These are phyloP conservation scores for Petasospora fabianii DNA, from an alignment of 1,139 yeast genomes.

Conservation along the genomic window DNA sequence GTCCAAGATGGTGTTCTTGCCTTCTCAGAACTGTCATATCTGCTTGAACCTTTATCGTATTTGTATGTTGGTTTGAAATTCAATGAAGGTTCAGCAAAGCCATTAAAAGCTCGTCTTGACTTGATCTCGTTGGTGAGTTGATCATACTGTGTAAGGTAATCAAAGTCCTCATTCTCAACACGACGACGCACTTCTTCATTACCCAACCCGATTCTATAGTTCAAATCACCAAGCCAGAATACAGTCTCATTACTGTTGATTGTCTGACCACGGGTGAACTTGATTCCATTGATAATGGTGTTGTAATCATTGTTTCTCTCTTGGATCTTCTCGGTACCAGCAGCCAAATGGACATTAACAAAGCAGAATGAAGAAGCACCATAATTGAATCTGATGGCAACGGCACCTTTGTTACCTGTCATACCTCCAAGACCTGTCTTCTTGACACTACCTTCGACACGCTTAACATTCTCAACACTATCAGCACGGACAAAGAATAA, in stretches of 20 bases:
- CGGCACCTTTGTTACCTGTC: slow-evolving; percentile 94
- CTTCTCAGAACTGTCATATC: slow-evolving; percentile 84
- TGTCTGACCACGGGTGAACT: slow-evolving; percentile 47
- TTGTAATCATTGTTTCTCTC: slow-evolving; percentile 84
- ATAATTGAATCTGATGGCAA: slow-evolving; percentile 75
- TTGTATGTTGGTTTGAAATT: slow-evolving; percentile 88
- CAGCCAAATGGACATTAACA: slow-evolving; percentile 87
- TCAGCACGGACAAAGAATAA: slow-evolving; percentile 62
- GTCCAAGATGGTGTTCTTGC: slow-evolving; percentile 98
- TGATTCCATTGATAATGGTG: slow-evolving; percentile 47
- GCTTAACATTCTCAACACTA: slow-evolving; percentile 49
- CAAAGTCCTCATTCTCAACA: slow-evolving; percentile 46
- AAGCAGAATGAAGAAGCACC: slow-evolving; percentile 75
- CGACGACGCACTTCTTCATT: slow-evolving; percentile 62
- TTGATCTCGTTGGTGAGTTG: slow-evolving; percentile 74
- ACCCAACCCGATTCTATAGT: slow-evolving; percentile 70
- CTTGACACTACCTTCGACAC: slow-evolving; percentile 73
- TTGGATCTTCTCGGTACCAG: slow-evolving; percentile 72
- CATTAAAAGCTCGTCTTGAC: slow-evolving; percentile 65
- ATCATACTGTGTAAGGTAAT: slow-evolving; percentile 61
- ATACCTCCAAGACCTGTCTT: slow-evolving; percentile 95
- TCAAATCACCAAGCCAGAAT: slow-evolving; percentile 93
- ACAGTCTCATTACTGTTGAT: slow-evolving; percentile 75
- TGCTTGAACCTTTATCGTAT: slow-evolving; percentile 76
- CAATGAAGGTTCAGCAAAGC: slow-evolving; percentile 74